A percentile compares a stretch with the other conserved stretches of the same genome.
Conservation (phyloP, 2,329 filamentous ascomycete species). For the Tetracladium maxilliforme region DNA sequence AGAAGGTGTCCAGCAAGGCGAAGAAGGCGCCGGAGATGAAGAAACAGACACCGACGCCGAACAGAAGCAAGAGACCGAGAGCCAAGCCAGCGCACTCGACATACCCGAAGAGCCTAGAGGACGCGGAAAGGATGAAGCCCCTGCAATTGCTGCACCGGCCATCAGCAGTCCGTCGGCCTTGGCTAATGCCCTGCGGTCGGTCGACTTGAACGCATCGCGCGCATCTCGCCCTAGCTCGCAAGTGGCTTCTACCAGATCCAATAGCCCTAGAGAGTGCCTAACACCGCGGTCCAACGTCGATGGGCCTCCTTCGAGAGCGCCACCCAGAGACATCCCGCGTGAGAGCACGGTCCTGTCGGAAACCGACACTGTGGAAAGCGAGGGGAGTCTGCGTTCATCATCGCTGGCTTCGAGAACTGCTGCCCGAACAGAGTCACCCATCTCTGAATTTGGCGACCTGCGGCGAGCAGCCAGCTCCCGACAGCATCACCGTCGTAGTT, state of each 20-base stretch:
- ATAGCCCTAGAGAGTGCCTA: constrained; percentile 78
- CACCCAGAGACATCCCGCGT: constrained; percentile 49
- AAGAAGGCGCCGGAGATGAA: too few relatives aligned
- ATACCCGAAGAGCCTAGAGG: constrained; percentile 22
- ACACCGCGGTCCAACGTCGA: constrained; percentile 76
- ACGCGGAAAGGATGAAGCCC: constrained; percentile 35
- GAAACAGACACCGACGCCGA: constrained; percentile 37
- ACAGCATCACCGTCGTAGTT: constrained; percentile 74
- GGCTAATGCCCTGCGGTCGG: too few relatives aligned
- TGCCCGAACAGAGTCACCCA: constrained; percentile 73
- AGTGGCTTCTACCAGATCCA: constrained; percentile 69
- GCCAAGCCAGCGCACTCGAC: too few relatives aligned
- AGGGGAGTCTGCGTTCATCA: constrained; percentile 72
- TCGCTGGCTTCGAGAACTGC: constrained; percentile 56
- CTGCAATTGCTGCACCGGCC: too few relatives aligned
- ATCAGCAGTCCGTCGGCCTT: too few relatives aligned
- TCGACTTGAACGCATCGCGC: too few relatives aligned
- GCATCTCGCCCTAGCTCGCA: too few relatives aligned
- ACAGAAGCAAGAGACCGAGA: too few relatives aligned
- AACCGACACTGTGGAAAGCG: constrained; percentile 71
- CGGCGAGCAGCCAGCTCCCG: constrained; percentile 63
- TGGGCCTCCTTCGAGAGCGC: constrained; percentile 39
- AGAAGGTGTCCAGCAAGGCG: constrained; percentile 11
- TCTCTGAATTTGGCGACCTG: constrained; percentile 69
- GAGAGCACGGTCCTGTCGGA: constrained; percentile 70